A percentile compares a stretch with the other conserved stretches of the same genome.
Conservation (phyloP, 2,329 filamentous ascomycete genomes). For the Aspergillus terreus region DNA sequence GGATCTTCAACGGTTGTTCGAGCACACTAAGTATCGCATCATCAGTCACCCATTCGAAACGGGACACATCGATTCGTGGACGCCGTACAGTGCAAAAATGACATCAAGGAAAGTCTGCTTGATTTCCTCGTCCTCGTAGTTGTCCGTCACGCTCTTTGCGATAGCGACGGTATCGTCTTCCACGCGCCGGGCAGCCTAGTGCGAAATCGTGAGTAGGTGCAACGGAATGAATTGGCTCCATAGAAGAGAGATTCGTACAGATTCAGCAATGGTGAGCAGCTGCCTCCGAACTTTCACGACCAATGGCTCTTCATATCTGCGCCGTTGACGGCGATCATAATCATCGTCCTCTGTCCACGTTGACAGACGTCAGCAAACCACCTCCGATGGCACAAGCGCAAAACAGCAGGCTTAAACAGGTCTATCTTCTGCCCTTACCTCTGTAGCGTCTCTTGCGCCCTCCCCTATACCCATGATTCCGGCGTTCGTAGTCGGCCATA, state of each 20-base stretch:
- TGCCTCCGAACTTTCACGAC: conserved; percentile 72
- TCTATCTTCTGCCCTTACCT: conserved; percentile 51
- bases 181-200: conserved; percentile 64
- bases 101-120: conserved; percentile 70
- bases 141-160: conserved; percentile 72
- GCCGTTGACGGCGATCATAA: conserved; percentile 67
- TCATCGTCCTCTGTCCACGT: conserved; percentile 66
- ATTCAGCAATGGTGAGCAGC: conserved; percentile 76
- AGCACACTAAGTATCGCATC: conserved; percentile 49
- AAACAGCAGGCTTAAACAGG: background rate
- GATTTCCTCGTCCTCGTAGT: conserved; percentile 80
- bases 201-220: conserved; percentile 8
- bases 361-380: conserved; percentile 2
- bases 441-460: conserved; percentile 71
- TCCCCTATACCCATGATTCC: conserved; percentile 49
- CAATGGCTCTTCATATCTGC: conserved; percentile 70
- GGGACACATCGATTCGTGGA: background rate
- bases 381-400: background rate
- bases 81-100: conserved; percentile 64
- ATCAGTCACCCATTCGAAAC: conserved; percentile 11
- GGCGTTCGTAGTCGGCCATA: conserved; percentile 57
- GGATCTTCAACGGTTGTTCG: conserved; percentile 97
- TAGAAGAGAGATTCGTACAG: conserved; percentile 39
- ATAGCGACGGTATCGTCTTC: conserved; percentile 74
- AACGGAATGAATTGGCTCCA: conserved; percentile 2